Base-by-base conservation (phyloP, 2,329 filamentous ascomycete genomes). In the Sphaerostilbella broomeana region DNA sequence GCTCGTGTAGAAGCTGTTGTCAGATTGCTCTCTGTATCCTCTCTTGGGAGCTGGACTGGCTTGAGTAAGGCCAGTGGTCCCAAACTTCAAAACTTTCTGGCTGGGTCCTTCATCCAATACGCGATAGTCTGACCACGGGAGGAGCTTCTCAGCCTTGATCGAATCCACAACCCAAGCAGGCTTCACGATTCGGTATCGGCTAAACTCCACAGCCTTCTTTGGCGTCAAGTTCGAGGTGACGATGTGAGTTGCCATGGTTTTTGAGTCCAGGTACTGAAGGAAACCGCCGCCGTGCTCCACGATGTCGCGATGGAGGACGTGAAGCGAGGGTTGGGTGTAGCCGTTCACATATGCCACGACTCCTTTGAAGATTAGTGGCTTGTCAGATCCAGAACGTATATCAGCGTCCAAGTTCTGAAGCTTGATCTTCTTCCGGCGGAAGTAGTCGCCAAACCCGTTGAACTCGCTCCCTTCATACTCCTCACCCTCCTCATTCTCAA, bases 161-260 rank as follows among this genome's bases (percentile, higher is more conserved):
- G 89, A 95, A 51, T 98, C 90, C 11, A 87, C 81, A 3, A 98
- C 77, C 92, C 92, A 98, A 15, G 86, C 81, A 1, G 92, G 92
- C 60, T 92, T 95, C 35, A 95, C 92, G 25, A 98, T 86, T 31
- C 90, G 79, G 60, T 97, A 95, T 48, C 77, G 79, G 38, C 72
- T 75, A 55, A 94, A 95, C 48, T 98, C 92, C 38, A 90, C 77
- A 19, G 79, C 79, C 62, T 98, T 98, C 65, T 95, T 97, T 0
- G 87, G 89, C 0, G 92, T 92, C 16, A 98, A 68, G 38, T 78
- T 83, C 37, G 87, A 90, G 4, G 90, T 89, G 51, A 98, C 88
- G 50, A 98, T 95, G 58, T 98, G 90, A 1, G 94, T 98, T 0
- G 88, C 90, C 58, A 84, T 83, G 1, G 90, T 97, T 67, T 98